Evolutionary conservation across 2,329 filamentous ascomycete genomes (phyloP).

Genomic region (Diaporthe australafricana): DNA sequence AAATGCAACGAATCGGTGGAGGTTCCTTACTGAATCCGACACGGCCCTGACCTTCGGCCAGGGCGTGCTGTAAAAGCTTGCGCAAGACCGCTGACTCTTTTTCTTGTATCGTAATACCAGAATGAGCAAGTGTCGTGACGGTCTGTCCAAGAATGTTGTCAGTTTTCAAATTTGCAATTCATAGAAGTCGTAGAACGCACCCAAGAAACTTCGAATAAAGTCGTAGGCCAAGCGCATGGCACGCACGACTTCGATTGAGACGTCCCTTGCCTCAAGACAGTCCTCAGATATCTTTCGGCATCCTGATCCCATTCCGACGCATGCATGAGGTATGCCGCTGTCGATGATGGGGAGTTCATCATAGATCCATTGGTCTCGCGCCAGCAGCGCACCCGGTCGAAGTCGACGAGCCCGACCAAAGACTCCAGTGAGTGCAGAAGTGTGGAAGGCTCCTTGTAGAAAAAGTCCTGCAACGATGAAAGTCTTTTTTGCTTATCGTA

Average conservation of each 20-base stretch:
- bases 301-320: not conserved
- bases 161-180: not conserved
- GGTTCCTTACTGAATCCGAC: not conserved
- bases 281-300: not conserved
- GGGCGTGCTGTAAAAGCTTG: not conserved
- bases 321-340: not conserved
- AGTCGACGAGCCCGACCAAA: not conserved
- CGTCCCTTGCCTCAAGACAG: not conserved
- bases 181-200: not conserved
- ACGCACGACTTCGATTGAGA: not conserved
- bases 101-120: not conserved
- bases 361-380: not conserved
- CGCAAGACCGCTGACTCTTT: not conserved
- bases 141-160: not conserved
- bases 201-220: not conserved
- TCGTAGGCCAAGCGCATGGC: not conserved
- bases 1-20: no score
- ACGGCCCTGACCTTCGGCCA: not conserved
- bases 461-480: not conserved
- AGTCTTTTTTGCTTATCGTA: not conserved
- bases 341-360: not conserved
- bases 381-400: conserved; percentile 1
- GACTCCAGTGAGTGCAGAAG: conserved; percentile 1
- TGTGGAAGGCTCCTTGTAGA: not conserved
- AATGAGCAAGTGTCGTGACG: not conserved